A percentile compares a stretch with the other conserved stretches of the same genome.
Conservation (phyloP, 148 eudicot species). For the Persicaria maculosa region DNA sequence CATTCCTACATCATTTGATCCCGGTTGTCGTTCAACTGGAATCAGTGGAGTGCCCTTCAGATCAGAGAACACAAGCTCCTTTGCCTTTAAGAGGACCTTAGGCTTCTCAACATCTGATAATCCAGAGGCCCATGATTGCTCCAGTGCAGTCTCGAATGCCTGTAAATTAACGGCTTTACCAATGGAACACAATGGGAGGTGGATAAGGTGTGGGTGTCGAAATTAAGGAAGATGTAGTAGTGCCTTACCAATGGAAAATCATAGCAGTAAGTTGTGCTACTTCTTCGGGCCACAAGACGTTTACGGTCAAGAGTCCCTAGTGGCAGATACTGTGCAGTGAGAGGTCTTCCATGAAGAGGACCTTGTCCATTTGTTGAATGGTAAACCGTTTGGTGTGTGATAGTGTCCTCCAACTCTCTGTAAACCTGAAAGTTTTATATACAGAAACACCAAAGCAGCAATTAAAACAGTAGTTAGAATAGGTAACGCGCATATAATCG, state of each 20-base stretch:
- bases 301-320: conserved; percentile 65
- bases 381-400: conserved; percentile 44
- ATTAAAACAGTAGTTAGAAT: conserved; percentile 6
- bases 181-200: not conserved
- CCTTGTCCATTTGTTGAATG: conserved; percentile 44
- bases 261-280: conserved; percentile 94
- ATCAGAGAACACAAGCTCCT: conserved; percentile 72
- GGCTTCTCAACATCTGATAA: conserved; percentile 32
- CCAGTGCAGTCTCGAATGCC: conserved; percentile 80
- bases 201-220: not conserved
- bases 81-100: conserved; percentile 44
- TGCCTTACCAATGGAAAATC: conserved; percentile 77
- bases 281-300: conserved; percentile 81
- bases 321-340: conserved; percentile 61
- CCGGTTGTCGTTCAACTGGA: conserved; percentile 53
- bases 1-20: conserved; percentile 82
- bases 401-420: conserved; percentile 71
- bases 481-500: not conserved
- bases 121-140: conserved; percentile 57
- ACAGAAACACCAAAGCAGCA: not conserved
- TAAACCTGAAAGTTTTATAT: conserved; percentile 44
- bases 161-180: conserved; percentile 10
- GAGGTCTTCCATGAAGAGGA: conserved; percentile 64
- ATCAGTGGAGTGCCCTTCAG: conserved; percentile 64
- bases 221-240: not conserved